Base-by-base conservation (phyloP, 257 asterid species). In the Przewalskia tangutica region DNA sequence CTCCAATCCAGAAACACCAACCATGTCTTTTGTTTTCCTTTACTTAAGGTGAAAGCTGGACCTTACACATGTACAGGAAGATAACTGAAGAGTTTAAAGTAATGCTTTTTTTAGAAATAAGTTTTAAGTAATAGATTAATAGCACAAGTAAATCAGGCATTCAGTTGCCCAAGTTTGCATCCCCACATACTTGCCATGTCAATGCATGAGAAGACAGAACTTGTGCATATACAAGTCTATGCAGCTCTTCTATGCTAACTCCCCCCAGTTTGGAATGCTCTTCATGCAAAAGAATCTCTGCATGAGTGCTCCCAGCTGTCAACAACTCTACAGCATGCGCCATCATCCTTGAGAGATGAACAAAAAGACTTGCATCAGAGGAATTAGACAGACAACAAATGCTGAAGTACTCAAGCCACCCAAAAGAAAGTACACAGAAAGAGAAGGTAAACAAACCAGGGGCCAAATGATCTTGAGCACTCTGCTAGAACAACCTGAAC, bases 381-480 rank as follows among this genome's bases (percentile, higher is more conserved):
- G 2, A 48, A 23, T 14, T 16, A 3, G 32, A 50, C 23, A 38
- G 46, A 73, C 9, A 7, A 73, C 23, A 36, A 75, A 75, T 23
- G 62, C 79, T 50, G 7, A 51, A 75, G 8, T 50, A 14, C 82
- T 81, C 70, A 65, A 27, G 5, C 51, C 36, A 50, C 18, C 62
- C 20, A 79, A 27, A 82, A 20, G 81, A 16, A 58, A 17, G 27
- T 20, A 36, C 65, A 54, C 18, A 34, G 70, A 48, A 10, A 54
- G 23, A 85, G 62, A 64, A 42, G 44, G 4, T 27, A 23, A 59
- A 68, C 98, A 91, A 87, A 95, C 98, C 99, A 95, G 87, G 98
- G 95, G 65, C 97, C 98, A 88, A 91, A 95, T 82, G 99, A 95
- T 87, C 93, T 91, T 77, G 97, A 92, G 89, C 99, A 95, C 87